Percentiles rank a stretch among this genome's conserved stretches.
These are phyloP conservation scores for Sugiyamaella americana DNA, from an alignment of 805 yeast genomes.

Conservation along the genomic window DNA sequence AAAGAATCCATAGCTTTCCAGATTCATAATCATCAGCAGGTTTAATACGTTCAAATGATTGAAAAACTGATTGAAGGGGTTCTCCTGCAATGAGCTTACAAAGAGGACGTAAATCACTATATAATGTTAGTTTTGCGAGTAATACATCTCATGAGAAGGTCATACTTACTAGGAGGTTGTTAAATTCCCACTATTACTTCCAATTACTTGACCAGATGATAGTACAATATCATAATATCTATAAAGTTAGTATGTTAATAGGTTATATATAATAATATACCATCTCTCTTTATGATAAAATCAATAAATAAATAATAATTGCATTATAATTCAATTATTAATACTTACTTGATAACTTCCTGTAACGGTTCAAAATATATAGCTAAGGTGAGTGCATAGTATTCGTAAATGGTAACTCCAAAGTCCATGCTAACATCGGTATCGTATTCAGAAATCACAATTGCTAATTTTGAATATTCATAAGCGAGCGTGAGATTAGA, in stretches of 20 bases:
- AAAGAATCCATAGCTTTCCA: constrained; percentile 21
- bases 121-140: constrained; percentile 1
- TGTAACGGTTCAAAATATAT: constrained; percentile 37
- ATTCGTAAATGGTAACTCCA: constrained; percentile 37
- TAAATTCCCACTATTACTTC: constrained; percentile 22
- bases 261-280: too few relatives aligned
- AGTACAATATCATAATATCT: constrained; percentile 22
- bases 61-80: constrained; percentile 17
- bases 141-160: background rate
- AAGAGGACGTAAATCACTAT: constrained; percentile 21
- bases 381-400: constrained; percentile 40
- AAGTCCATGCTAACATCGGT: constrained; percentile 33
- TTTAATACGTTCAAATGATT: constrained; percentile 16
- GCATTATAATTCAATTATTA: constrained; percentile 3
- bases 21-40: constrained; percentile 17
- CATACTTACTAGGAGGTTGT: constrained; percentile 20
- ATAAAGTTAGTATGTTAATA: too few relatives aligned
- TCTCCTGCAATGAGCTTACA: constrained; percentile 24
- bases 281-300: too few relatives aligned
- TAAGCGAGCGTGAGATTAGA: constrained; percentile 35
- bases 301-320: too few relatives aligned
- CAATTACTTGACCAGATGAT: constrained; percentile 22
- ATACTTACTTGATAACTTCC: constrained; percentile 31
- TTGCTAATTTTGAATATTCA: constrained; percentile 39
- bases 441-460: constrained; percentile 33